Base-by-base conservation (phyloP, 257 asterid species). In the Thymus quinquecostatus region DNA sequence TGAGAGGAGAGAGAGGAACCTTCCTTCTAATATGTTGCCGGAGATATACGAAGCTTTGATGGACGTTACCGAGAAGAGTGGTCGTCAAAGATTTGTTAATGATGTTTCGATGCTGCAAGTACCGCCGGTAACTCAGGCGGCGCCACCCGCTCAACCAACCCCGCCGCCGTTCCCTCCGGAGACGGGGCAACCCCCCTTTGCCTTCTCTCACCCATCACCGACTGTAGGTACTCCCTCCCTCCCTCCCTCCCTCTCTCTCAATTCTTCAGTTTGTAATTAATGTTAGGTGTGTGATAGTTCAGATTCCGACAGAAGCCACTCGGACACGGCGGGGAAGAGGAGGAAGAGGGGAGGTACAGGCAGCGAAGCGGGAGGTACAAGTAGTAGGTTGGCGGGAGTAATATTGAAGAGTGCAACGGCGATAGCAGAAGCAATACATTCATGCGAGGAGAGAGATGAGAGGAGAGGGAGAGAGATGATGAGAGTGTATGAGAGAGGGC, bases 11-110 rank as follows among this genome's bases (percentile, higher is more conserved):
- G 87, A 76, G 1, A 82, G 66, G 47, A 86, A 78, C 62, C 77
- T 92, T 84, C 98, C 98, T 12, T 82, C 93, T 0, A 90, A 85
- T 75, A 83, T 92, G 96, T 58, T 88, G 90, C 83, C 80, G 34
- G 87, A 87, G 80, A 82, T 90, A 6, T 90, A 88, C 65, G 86
- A 86, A 5, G 97, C 95, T 5, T 72, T 92, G 79, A 51, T 86
- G 59, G 86, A 83, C 28, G 97, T 86, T 21, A 86, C 82, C 66
- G 97, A 90, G 66, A 79, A 68, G 75, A 90, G 77, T 49, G 82
- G 62, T 6, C 83, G 62, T 6, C 83, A 34, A 28, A 69, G n/a
- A 76, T 41, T 33, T 2, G 12, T n/a, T 13, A 13, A 14, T 14
- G 65, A 0, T 67, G 59, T 65, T n/a, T 40, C 64, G 36, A 11